Conservation (phyloP, 441 rosid species). For the Geranium incanum region DNA sequence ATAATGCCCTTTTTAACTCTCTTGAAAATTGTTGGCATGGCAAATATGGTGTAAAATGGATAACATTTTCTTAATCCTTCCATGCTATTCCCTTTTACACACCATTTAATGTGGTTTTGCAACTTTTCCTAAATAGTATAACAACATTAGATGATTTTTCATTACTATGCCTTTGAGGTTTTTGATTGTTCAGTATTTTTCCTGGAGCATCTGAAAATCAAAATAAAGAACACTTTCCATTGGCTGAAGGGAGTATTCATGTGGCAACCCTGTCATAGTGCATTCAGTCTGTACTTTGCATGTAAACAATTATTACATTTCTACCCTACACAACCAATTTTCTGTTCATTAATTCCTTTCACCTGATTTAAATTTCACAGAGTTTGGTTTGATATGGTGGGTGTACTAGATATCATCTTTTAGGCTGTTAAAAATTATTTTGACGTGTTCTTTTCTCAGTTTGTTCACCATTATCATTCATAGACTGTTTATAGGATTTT, state of each 20-base stretch:
- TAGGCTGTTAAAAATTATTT: background rate
- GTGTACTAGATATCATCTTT: background rate
- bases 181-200: background rate
- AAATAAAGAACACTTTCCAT: background rate
- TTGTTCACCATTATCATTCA: background rate
- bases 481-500: background rate
- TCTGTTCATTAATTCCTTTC: conserved; percentile 3
- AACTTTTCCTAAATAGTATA: background rate
- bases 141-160: background rate
- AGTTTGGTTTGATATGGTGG: background rate
- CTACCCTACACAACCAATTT: background rate
- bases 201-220: background rate
- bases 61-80: too few species aligned
- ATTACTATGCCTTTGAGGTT: background rate
- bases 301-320: background rate
- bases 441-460: background rate
- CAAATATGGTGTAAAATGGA: too few species aligned
- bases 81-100: background rate
- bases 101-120: background rate
- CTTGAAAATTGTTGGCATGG: too few species aligned
- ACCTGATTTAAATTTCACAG: conserved; percentile 2
- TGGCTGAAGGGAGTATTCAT: background rate
- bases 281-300: background rate
- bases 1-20: background rate
- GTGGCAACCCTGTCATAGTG: background rate